phyloP scores from a whole-genome alignment of 1,139 yeast genomes.

The Saccharomyces hybrid region DNA sequence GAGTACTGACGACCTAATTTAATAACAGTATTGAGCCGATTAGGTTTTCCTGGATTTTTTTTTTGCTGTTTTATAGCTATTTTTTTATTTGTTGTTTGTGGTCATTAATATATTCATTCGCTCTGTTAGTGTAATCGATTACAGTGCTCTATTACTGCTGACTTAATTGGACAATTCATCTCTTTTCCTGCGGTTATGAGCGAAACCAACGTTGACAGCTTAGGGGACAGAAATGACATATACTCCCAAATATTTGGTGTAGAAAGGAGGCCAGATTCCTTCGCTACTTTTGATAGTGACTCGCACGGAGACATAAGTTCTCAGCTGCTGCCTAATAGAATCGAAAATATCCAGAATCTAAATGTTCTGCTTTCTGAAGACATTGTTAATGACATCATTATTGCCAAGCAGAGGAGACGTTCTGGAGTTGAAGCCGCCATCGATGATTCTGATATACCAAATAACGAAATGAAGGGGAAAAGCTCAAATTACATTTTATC shows the following conservation, averaged over 20 bases:
- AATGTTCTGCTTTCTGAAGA: constrained; percentile 16
- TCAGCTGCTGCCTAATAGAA: constrained; percentile 16
- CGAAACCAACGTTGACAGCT: neutral
- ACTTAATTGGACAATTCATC: neutral
- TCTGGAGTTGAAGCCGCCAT: neutral
- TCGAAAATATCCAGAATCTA: constrained; percentile 21
- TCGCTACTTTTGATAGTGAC: neutral
- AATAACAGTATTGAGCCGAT: neutral
- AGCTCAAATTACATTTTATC: constrained; percentile 13
- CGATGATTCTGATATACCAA: neutral
- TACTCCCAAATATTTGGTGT: constrained; percentile 26
- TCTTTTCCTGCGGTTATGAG: neutral
- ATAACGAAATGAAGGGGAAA: neutral
- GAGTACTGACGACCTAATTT: neutral
- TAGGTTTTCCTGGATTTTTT: neutral
- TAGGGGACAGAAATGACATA: constrained; percentile 11
- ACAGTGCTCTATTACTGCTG: neutral
- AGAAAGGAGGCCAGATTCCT: constrained; percentile 20
- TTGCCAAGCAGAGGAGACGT: neutral
- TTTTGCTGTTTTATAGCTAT: neutral
- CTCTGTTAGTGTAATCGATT: neutral
- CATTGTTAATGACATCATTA: constrained; percentile 16
- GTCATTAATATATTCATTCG: neutral
- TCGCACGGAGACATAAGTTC: neutral
- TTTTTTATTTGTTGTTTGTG: neutral